Evolutionary conservation across 345 rosid species (phyloP).

Genomic region (Ceriops tagal): DNA sequence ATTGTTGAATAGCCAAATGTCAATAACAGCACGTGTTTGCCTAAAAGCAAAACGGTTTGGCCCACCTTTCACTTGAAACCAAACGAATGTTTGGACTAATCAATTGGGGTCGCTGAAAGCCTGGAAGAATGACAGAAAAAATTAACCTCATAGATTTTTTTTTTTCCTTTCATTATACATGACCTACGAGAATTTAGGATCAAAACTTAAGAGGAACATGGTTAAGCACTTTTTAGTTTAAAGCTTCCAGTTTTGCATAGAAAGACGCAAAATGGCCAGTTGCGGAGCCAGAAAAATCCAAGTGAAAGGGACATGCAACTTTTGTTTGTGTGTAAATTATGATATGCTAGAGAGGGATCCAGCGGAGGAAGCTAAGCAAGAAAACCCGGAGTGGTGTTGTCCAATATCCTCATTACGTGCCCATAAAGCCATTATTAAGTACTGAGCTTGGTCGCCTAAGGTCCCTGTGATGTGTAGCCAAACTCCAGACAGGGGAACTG

Average conservation of each 20-base stretch:
- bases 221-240: not conserved
- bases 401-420: slow-evolving; percentile 27
- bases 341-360: not conserved
- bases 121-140: too few relatives aligned
- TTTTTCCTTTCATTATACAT: too few relatives aligned
- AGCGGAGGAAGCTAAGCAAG: slow-evolving; percentile 19
- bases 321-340: slow-evolving; percentile 10
- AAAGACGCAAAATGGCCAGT: slow-evolving; percentile 12
- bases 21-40: not conserved
- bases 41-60: not conserved
- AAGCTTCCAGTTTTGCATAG: not conserved
- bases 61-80: too few relatives aligned
- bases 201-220: not conserved
- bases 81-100: too few relatives aligned
- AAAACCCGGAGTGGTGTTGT: slow-evolving; percentile 56
- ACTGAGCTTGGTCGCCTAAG: too few relatives aligned
- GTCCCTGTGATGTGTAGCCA: too few relatives aligned
- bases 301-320: slow-evolving; percentile 28
- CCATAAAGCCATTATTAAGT: too few relatives aligned
- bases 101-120: too few relatives aligned
- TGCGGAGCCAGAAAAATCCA: not conserved
- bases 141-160: too few relatives aligned
- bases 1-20: not conserved
- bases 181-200: too few relatives aligned
- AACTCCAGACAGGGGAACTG: too few relatives aligned